Conservation (phyloP, 2,329 filamentous ascomycete genomes). For the Samsoniella hepiali region DNA sequence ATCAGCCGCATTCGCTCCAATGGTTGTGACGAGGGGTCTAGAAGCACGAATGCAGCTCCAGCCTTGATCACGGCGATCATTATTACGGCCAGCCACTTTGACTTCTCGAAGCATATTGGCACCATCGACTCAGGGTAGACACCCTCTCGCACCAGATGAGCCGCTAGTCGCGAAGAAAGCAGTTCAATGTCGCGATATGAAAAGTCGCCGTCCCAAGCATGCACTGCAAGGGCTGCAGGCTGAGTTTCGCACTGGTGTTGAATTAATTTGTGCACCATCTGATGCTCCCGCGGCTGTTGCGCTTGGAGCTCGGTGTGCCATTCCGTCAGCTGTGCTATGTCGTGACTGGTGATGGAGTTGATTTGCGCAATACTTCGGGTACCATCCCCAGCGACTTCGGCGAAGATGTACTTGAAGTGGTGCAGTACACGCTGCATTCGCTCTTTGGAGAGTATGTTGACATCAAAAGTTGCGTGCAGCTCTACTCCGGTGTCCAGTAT, state of each 20-base stretch:
- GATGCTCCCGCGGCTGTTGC: constrained; percentile 11
- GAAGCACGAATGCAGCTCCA: constrained; percentile 26
- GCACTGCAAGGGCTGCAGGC: background rate
- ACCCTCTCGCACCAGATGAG: constrained; percentile 20
- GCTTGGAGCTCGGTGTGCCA: constrained; percentile 13
- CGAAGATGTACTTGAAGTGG: background rate
- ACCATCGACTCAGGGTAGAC: constrained; percentile 27
- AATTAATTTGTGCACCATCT: constrained; percentile 40
- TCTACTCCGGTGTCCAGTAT: background rate
- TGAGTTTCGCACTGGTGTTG: constrained; percentile 27
- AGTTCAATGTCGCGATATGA: constrained; percentile 37
- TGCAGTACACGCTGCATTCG: background rate
- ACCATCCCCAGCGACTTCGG: background rate
- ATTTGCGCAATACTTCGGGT: background rate
- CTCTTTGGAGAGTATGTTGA: background rate
- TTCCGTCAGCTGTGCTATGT: constrained; percentile 18
- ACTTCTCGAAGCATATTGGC: constrained; percentile 27
- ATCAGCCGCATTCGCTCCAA: constrained; percentile 21
- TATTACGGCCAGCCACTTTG: constrained; percentile 24
- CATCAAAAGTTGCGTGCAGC: background rate
- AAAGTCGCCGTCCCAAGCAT: constrained; percentile 39
- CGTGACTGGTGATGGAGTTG: background rate
- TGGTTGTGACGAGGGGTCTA: constrained; percentile 25
- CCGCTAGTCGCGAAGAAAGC: constrained; percentile 18
- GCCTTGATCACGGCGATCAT: constrained; percentile 26